Evolutionary conservation across 805 yeast species (phyloP).

Genomic region (Starmera dryadoides): DNA sequence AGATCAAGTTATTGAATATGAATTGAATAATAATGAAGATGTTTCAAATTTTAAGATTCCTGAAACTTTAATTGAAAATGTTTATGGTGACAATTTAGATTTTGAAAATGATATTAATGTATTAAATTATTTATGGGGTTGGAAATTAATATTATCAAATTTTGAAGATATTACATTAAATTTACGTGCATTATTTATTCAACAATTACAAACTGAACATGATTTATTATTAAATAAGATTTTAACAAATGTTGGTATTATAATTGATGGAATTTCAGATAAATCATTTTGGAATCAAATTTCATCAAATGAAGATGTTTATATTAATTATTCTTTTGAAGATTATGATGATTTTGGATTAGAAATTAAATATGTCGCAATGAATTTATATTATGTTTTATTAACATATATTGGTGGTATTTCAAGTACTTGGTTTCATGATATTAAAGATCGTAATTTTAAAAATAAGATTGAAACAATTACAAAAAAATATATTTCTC

Average conservation of each 20-base stretch:
- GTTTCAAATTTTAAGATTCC: slow-evolving; percentile 21
- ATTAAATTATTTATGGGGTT: slow-evolving; percentile 52
- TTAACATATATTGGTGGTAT: slow-evolving; percentile 47
- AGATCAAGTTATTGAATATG: slow-evolving; percentile 54
- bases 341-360: slow-evolving; percentile 9
- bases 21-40: slow-evolving; percentile 33
- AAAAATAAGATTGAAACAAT: slow-evolving; percentile 56
- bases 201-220: slow-evolving; percentile 39
- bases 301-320: slow-evolving; percentile 11
- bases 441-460: slow-evolving; percentile 58
- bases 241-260: slow-evolving; percentile 46
- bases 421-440: slow-evolving; percentile 63
- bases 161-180: slow-evolving; percentile 60
- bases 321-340: slow-evolving; percentile 14
- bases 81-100: slow-evolving; percentile 29
- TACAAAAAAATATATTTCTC: slow-evolving; percentile 55
- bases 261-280: slow-evolving; percentile 32
- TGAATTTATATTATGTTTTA: slow-evolving; percentile 44
- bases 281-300: slow-evolving; percentile 16
- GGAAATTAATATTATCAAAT: slow-evolving; percentile 56
- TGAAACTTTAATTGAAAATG: slow-evolving; percentile 26
- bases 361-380: slow-evolving; percentile 30
- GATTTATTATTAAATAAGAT: slow-evolving; percentile 39
- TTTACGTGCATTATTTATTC: slow-evolving; percentile 53
- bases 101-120: slow-evolving; percentile 29